Evolutionary conservation across 1,139 yeast genomes (phyloP), one percentile per base, ranked within the genome.

Genomic region (Saccharomyces pastorianus): DNA sequence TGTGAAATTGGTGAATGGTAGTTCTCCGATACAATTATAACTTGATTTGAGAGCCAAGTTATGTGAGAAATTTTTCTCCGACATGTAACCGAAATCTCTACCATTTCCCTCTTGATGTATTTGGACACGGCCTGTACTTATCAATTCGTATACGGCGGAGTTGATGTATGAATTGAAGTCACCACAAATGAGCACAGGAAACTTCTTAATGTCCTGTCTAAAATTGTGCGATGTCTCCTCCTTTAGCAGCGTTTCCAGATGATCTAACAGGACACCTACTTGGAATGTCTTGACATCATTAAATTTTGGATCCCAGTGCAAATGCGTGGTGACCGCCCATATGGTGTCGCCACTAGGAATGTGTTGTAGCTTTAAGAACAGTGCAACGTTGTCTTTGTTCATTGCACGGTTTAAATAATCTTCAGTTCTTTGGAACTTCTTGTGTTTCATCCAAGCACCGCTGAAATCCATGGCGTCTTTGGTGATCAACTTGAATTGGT

Each of bases 221-320:
- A 73, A 74, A 49, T 77, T 71, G 51, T 78, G 79, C 28, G 61
- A 59, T 53, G 64, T 66, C 38, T 68, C 68, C 31, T 68, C 68
- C 46, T 61, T 65, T 42, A 72, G 51, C 55, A 79, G 76, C 59
- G 80, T 83, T 67, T 89, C 95, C 64, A 93, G 73, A 71, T 93
- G 96, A 67, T 93, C 98, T 67, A 95, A 75, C 60, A 95, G 75
- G 49, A 93, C 85, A 50, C 96, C 97, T 54, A 88, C 93, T 75
- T 95, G 99, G 72, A 95, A 85, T 7, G 97, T 82, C 72, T 95
- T 95, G 56, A 95, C 99, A 73, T 95, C 99, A 68, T 89, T 88
- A 69, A 84, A 88, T 50, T 89, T 90, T 8, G 99, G 99, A 73
- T 93, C 98, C 98, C 99, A 95, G 71, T 91, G 97, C 70, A 93